A percentile compares a stretch with the other conserved stretches of the same genome.
phyloP scores from a whole-genome alignment of 371 early-diverging fungal species.

The Mucor piriformis region DNA sequence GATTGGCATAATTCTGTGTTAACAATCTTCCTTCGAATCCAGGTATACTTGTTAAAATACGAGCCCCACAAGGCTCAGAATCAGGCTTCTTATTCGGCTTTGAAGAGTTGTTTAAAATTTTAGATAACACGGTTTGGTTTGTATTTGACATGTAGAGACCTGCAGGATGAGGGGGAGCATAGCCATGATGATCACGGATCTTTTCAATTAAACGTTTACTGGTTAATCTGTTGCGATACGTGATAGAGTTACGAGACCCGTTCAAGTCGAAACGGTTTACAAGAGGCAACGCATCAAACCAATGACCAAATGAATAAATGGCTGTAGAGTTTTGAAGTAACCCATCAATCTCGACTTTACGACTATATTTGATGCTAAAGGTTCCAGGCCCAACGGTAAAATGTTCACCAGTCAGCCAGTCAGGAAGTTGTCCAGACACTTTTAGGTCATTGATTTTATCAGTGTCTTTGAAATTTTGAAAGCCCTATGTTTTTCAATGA shows the following conservation, averaged over 20 bases:
- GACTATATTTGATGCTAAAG: constrained; percentile 62
- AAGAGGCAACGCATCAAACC: constrained; percentile 72
- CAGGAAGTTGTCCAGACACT: constrained; percentile 61
- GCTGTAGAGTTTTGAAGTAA: constrained; percentile 61
- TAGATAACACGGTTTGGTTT: constrained; percentile 65
- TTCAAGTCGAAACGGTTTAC: constrained; percentile 66
- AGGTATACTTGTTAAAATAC: constrained; percentile 50
- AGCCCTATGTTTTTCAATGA: constrained; percentile 44
- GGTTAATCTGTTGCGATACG: constrained; percentile 62
- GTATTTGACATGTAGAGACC: constrained; percentile 66
- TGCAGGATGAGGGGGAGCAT: constrained; percentile 64
- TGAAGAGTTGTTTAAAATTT: constrained; percentile 55
- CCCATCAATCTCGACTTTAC: constrained; percentile 61
- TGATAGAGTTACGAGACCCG: constrained; percentile 54
- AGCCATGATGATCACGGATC: constrained; percentile 70
- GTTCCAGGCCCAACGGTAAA: constrained; percentile 67
- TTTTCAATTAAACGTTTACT: constrained; percentile 62
- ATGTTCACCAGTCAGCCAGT: constrained; percentile 66
- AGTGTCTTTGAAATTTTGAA: constrained; percentile 44
- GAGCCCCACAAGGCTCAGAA: constrained; percentile 59
- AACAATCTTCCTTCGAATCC: constrained; percentile 60
- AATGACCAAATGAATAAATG: constrained; percentile 67
- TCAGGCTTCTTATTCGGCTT: constrained; percentile 52
- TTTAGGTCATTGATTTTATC: constrained; percentile 41
- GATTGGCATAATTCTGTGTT: constrained; percentile 60